These are phyloP conservation scores for Saccharomycodes ludwigii DNA, from an alignment of 805 yeast genomes.

Conservation along the genomic window DNA sequence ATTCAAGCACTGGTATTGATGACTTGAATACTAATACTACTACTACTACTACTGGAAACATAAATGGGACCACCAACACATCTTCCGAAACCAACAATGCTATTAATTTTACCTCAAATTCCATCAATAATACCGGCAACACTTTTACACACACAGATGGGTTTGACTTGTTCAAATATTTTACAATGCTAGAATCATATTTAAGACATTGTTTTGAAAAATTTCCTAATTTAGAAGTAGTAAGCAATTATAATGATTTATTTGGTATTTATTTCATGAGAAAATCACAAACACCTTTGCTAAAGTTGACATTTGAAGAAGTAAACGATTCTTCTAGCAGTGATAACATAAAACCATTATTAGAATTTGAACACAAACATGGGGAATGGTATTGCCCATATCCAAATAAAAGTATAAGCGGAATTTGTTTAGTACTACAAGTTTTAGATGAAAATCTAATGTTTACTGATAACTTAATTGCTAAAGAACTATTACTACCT, in stretches of 20 bases:
- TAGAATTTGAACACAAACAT: constrained; percentile 16
- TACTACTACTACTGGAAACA: constrained; percentile 2
- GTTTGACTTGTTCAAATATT: constrained; percentile 22
- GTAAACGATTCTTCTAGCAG: constrained; percentile 12
- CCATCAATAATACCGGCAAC: constrained; percentile 1
- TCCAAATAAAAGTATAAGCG: constrained; percentile 15
- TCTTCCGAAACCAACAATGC: background rate
- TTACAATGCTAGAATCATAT: constrained; percentile 17
- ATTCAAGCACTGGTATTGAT: constrained; percentile 20
- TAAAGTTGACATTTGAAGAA: constrained; percentile 16
- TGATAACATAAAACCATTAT: constrained; percentile 15
- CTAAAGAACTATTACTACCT: constrained; percentile 13
- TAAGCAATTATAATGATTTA: constrained; percentile 16
- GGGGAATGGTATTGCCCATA: constrained; percentile 20
- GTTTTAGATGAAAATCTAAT: constrained; percentile 8
- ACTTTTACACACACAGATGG: constrained; percentile 10
- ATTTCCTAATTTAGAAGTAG: constrained; percentile 11
- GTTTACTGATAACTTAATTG: constrained; percentile 18
- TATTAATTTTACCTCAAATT: constrained; percentile 3
- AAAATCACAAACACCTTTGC: constrained; percentile 8
- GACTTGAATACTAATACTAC: constrained; percentile 8
- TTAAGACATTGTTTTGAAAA: constrained; percentile 13
- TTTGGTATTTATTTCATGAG: constrained; percentile 19
- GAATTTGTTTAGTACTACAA: constrained; percentile 19
- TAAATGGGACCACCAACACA: background rate